phyloP scores from a whole-genome alignment of 768 basidiomycete species.

The Calvatia gigantea region DNA sequence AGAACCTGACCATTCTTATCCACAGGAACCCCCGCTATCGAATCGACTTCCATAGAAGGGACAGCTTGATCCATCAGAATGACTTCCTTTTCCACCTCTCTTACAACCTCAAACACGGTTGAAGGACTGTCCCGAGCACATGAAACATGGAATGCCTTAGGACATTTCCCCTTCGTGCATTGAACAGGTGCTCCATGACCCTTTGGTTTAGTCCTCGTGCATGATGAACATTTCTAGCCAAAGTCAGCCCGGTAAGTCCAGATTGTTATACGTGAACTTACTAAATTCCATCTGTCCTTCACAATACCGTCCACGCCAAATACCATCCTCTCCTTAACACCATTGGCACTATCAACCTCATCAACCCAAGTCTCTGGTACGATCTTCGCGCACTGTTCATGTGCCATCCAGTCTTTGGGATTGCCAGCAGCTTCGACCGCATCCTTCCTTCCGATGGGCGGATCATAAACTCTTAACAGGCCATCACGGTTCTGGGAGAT shows the following conservation, averaged over 20 bases:
- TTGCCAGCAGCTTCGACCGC: slow-evolving; percentile 43
- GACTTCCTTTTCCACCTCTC: slow-evolving; percentile 80
- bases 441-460: slow-evolving; percentile 54
- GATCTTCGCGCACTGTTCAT: slow-evolving; percentile 74
- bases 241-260: background rate
- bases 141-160: slow-evolving; percentile 89
- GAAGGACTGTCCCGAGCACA: slow-evolving; percentile 68
- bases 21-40: slow-evolving; percentile 4
- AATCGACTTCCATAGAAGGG: slow-evolving; percentile 29
- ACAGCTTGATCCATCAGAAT: slow-evolving; percentile 48
- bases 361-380: slow-evolving; percentile 95
- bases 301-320: slow-evolving; percentile 88
- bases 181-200: slow-evolving; percentile 83
- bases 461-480: slow-evolving; percentile 65
- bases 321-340: slow-evolving; percentile 50
- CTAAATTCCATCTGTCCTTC: slow-evolving; percentile 91
- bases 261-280: slow-evolving; percentile 32
- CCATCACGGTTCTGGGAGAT: slow-evolving; percentile 49
- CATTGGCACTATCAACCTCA: slow-evolving; percentile 44
- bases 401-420: slow-evolving; percentile 65
- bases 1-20: slow-evolving; percentile 33
- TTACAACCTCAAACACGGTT: slow-evolving; percentile 57
- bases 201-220: slow-evolving; percentile 64
- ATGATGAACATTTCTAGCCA: slow-evolving; percentile 84
- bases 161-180: slow-evolving; percentile 92